Percentiles rank a stretch among this genome's conserved stretches.
Evolutionary conservation across 257 asterid genomes (phyloP).

Genomic region (Ilex asprella): DNA sequence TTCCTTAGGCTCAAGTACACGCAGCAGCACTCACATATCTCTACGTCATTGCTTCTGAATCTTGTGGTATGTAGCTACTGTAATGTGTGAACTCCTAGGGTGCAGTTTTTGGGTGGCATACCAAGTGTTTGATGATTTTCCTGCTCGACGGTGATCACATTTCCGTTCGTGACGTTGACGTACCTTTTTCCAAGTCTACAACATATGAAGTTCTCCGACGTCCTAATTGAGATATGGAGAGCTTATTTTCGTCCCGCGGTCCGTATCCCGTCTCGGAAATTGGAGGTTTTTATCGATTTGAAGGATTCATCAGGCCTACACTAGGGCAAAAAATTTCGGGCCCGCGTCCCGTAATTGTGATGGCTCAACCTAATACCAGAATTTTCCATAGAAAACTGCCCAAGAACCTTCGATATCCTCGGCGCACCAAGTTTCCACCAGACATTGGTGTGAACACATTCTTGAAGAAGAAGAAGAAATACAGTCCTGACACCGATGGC

Average conservation of each 20-base stretch:
- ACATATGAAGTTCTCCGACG: neutral
- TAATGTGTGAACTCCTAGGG: too few relatives aligned
- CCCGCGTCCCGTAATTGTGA: neutral
- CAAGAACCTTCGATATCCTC: slow-evolving; percentile 52
- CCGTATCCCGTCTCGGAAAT: neutral
- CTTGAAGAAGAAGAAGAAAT: neutral
- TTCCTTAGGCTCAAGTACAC: too few relatives aligned
- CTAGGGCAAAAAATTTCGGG: neutral
- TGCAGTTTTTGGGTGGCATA: neutral
- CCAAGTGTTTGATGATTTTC: neutral
- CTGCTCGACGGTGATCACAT: neutral
- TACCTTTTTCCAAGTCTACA: too few relatives aligned
- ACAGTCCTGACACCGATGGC: slow-evolving; percentile 5
- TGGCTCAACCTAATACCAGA: neutral
- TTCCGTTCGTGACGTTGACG: neutral
- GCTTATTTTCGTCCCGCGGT: neutral
- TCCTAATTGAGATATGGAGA: neutral
- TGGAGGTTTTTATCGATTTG: neutral
- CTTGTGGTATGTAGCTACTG: too few relatives aligned
- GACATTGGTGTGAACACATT: slow-evolving; percentile 19
- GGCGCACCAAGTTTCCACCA: slow-evolving; percentile 51
- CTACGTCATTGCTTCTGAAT: too few relatives aligned
- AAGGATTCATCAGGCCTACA: neutral
- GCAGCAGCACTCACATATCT: too few relatives aligned
- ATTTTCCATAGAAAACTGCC: slow-evolving; percentile 28